phyloP scores from a whole-genome alignment of 148 eudicot genomes.

The Rhododendron kiyosumense region DNA sequence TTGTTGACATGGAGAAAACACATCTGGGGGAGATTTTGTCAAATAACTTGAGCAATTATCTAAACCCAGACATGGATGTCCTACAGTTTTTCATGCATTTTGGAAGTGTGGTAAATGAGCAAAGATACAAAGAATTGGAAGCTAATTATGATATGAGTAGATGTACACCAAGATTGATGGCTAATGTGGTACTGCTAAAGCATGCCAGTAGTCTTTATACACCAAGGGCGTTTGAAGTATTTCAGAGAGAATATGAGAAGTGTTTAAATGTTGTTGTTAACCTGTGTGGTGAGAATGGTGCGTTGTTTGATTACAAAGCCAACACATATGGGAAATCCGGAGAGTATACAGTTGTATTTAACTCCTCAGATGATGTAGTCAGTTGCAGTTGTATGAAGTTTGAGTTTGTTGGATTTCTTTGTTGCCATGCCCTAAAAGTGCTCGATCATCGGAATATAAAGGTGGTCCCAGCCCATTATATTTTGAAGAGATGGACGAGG shows the following conservation, averaged over 20 bases:
- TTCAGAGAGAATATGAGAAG: slow-evolving; percentile 22
- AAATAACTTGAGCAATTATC: slow-evolving; percentile 3
- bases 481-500: slow-evolving; percentile 19
- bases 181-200: slow-evolving; percentile 17
- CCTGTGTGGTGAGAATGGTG: slow-evolving; percentile 8
- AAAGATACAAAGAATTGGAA: slow-evolving; percentile 16
- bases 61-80: slow-evolving; percentile 15
- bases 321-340: slow-evolving; percentile 9
- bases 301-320: slow-evolving; percentile 8
- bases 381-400: slow-evolving; percentile 20
- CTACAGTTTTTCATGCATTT: slow-evolving; percentile 18
- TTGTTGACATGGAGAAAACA: slow-evolving; percentile 4
- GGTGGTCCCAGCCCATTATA: slow-evolving; percentile 17
- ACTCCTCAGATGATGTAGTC: slow-evolving; percentile 3
- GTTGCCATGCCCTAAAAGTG: slow-evolving; percentile 22
- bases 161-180: slow-evolving; percentile 17
- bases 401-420: slow-evolving; percentile 17
- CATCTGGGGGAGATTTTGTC: slow-evolving; percentile 14
- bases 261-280: slow-evolving; percentile 18
- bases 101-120: slow-evolving; percentile 15
- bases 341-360: slow-evolving; percentile 12
- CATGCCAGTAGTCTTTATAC: slow-evolving; percentile 20
- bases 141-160: slow-evolving; percentile 10
- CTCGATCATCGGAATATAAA: slow-evolving; percentile 21
- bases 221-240: slow-evolving; percentile 17